A percentile compares a stretch with the other conserved stretches of the same genome.
Conservation (phyloP, 208 protist genomes). For the Leishmania major region DNA sequence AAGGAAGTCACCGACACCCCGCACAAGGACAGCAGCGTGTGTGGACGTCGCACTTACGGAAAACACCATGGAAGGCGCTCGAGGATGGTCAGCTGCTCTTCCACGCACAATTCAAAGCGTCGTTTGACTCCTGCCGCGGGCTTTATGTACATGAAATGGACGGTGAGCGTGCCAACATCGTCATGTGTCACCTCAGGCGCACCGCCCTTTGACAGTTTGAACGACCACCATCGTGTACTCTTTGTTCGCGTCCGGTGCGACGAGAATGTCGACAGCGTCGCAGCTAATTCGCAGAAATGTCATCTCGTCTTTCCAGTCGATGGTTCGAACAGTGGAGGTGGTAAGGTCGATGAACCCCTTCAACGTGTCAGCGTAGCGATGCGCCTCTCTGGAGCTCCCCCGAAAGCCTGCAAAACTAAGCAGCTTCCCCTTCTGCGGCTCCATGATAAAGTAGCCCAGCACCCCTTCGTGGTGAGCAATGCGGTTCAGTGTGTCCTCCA, state of each 20-base stretch:
- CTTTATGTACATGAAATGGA: slow-evolving; percentile 4
- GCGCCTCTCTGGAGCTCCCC: slow-evolving; percentile 42
- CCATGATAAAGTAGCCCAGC: slow-evolving; percentile 78
- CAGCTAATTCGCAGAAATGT: slow-evolving; percentile 84
- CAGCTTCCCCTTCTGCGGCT: slow-evolving; percentile 59
- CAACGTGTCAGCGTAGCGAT: slow-evolving; percentile 65
- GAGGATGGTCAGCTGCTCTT: not conserved
- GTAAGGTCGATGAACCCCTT: slow-evolving; percentile 70
- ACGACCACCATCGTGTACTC: slow-evolving; percentile 84
- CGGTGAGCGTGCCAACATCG: not conserved
- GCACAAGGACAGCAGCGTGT: not conserved
- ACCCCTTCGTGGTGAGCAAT: slow-evolving; percentile 81
- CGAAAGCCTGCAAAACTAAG: slow-evolving; percentile 69
- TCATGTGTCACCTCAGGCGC: not conserved
- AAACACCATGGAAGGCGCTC: not conserved
- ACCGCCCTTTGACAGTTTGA: slow-evolving; percentile 46
- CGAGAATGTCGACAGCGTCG: slow-evolving; percentile 66
- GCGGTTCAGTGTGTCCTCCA: slow-evolving; percentile 68
- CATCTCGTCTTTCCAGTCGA: slow-evolving; percentile 80
- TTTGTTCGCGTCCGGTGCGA: slow-evolving; percentile 78
- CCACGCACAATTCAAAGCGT: not conserved
- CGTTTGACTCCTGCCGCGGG: not conserved
- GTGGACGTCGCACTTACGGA: not conserved
- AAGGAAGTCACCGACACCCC: not conserved
- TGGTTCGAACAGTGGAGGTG: slow-evolving; percentile 72